A percentile compares a stretch with the other conserved stretches of the same genome.
Evolutionary conservation across 2,329 filamentous ascomycete species (phyloP).

Genomic region (Cercospora zeae-maydis): DNA sequence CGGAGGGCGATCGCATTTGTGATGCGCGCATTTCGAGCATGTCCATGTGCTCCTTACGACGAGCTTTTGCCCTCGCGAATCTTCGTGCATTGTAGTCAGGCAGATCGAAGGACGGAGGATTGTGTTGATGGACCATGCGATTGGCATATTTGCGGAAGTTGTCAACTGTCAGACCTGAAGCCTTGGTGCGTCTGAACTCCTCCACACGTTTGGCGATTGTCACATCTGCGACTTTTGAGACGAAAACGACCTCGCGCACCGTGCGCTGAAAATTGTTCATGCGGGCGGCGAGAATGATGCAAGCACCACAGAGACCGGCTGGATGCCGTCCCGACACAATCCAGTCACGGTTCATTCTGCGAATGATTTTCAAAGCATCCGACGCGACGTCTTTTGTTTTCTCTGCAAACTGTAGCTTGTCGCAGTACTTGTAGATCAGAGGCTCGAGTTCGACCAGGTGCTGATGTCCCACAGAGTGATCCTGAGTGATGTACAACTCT

Average conservation of each 20-base stretch:
- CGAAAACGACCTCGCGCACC: constrained; percentile 91
- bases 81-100: constrained; percentile 51
- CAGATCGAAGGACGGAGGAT: constrained; percentile 79
- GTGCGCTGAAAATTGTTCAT: constrained; percentile 98
- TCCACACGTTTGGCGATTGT: constrained; percentile 88
- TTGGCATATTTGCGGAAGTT: constrained; percentile 74
- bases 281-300: constrained; percentile 86
- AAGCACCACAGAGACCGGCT: constrained; percentile 90
- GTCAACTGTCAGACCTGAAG: constrained; percentile 78
- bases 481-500: constrained; percentile 56
- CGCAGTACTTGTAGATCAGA: constrained; percentile 85
- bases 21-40: constrained; percentile 15
- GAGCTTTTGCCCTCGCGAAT: constrained; percentile 32
- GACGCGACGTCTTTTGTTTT: constrained; percentile 79
- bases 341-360: constrained; percentile 95
- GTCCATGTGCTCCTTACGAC: constrained; percentile 27
- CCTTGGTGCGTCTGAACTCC: constrained; percentile 86
- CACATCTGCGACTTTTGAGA: constrained; percentile 91
- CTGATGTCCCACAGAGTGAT: constrained; percentile 43
- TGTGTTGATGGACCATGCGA: constrained; percentile 64
- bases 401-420: constrained; percentile 83
- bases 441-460: constrained; percentile 78
- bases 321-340: constrained; percentile 92
- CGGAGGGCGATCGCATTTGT: constrained; percentile 7
- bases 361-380: constrained; percentile 81